Base-by-base conservation (phyloP, 192 early-diverging fungal species). In the Umbelopsis isabellina region DNA sequence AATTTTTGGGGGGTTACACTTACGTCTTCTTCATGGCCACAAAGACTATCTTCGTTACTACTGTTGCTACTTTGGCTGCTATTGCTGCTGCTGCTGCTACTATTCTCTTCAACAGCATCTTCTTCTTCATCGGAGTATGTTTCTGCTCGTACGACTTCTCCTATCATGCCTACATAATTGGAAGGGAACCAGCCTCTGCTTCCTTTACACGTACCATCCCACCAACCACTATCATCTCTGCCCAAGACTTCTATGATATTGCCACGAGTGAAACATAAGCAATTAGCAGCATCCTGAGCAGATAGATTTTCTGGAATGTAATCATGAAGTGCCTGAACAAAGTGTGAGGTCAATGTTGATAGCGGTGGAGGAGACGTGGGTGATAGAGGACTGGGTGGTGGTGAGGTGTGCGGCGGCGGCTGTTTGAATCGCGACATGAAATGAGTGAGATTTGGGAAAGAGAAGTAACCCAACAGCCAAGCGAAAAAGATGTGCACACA, bases 181-280 rank as follows among this genome's bases (percentile, higher is more conserved):
- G 89, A 91, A 6, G 94, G 94, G 79, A 96, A 96, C 93, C 94
- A 93, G 21, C 97, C 97, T 55, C 95, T 87, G 68, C 87, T 78
- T 49, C 84, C 90, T 35, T 84, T 83, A 71, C 86, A 89, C 46
- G 90, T 66, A 18, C 97, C 97, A 72, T 97, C 95, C 97, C 97
- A 99, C 97, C 97, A 99, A 10, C 96, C 97, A 0, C 93, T 93
- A 71, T 92, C 90, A 37, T 96, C 90, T 67, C 91, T 90, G 8
- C 89, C 92, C n/a, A 95, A 82, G 3, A 99, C 96, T 75, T 95
- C 89, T 74, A 99, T 95, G 70, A 94, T 84, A 70, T 98, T 92
- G 51, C 92, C 95, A 67, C 87, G 85, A 61, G 84, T 85, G 75
- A 99, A 97, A 15, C 90, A 86, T 47, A 99, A 86, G 53, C 88